phyloP scores from a whole-genome alignment of 768 basidiomycete species.

The Pleurotus citrinopileatus region DNA sequence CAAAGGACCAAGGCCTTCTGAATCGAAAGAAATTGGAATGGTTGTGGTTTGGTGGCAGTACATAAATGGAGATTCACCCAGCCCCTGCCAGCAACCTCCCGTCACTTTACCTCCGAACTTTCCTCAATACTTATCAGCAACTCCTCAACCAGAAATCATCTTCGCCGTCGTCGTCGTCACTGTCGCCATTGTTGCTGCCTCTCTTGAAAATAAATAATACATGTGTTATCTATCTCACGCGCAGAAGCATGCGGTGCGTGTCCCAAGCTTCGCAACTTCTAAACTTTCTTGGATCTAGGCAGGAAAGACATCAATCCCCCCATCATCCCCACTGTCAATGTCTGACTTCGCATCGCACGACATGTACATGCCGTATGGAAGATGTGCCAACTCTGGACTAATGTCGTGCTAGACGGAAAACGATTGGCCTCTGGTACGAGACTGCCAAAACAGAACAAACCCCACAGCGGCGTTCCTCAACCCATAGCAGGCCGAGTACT shows the following conservation, averaged over 20 bases:
- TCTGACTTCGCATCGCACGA: not conserved
- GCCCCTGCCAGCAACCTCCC: not conserved
- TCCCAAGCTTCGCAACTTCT: not conserved
- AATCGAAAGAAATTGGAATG: not conserved
- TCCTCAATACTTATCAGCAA: not conserved
- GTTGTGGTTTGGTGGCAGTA: constrained; percentile 9
- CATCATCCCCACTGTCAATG: not conserved
- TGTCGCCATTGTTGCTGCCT: too few relatives aligned
- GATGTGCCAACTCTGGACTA: too few relatives aligned
- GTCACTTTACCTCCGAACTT: not conserved
- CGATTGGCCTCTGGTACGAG: too few relatives aligned
- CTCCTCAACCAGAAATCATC: not conserved
- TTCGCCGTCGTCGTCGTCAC: not conserved
- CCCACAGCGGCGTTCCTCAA: too few relatives aligned
- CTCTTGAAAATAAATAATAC: too few relatives aligned
- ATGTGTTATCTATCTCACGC: too few relatives aligned
- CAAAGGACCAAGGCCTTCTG: constrained; percentile 8
- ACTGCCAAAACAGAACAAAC: too few relatives aligned
- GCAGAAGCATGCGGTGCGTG: too few relatives aligned
- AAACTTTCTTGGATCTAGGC: not conserved
- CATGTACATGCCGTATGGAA: too few relatives aligned
- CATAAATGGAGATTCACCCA: not conserved
- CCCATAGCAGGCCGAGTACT: not conserved
- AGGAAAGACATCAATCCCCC: too few relatives aligned
- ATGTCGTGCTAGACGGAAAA: too few relatives aligned